These are phyloP conservation scores for Sinapis alba DNA, from an alignment of 441 rosid genomes.

Conservation along the genomic window DNA sequence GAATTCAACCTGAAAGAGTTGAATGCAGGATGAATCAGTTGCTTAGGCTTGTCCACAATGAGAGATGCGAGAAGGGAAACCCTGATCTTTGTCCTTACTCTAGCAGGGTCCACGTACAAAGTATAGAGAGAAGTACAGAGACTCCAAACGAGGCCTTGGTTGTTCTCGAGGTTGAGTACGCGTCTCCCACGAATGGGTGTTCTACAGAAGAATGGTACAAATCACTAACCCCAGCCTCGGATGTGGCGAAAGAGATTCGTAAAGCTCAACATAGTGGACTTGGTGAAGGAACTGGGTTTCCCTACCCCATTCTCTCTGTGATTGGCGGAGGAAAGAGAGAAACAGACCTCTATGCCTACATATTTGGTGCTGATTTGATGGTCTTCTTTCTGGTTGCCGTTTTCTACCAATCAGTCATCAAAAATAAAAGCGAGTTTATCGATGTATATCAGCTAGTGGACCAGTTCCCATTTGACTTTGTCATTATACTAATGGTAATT, in stretches of 20 bases:
- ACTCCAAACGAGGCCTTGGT: conserved; percentile 75
- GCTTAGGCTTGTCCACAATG: conserved; percentile 76
- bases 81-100: conserved; percentile 71
- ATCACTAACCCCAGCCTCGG: conserved; percentile 95
- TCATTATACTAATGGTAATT: conserved; percentile 85
- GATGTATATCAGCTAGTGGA: conserved; percentile 99
- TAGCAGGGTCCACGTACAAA: conserved; percentile 92
- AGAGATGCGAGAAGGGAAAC: conserved; percentile 63
- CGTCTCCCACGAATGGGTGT: conserved; percentile 76
- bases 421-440: conserved; percentile 89
- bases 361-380: conserved; percentile 93
- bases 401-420: conserved; percentile 89
- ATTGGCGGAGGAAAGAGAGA: conserved; percentile 99
- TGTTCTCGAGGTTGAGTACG: conserved; percentile 92
- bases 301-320: conserved; percentile 78
- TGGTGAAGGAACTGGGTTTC: conserved; percentile 71
- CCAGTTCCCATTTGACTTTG: conserved; percentile 94
- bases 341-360: conserved; percentile 94
- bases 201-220: conserved; percentile 81
- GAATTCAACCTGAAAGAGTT: conserved; percentile 96
- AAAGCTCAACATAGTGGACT: conserved; percentile 68
- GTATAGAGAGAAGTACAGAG: conserved; percentile 91
- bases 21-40: conserved; percentile 87
- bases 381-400: conserved; percentile 91
- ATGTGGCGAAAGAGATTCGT: conserved; percentile 87